These are phyloP conservation scores for Odontarrhena argentea DNA, from an alignment of 345 rosid genomes.

Conservation along the genomic window DNA sequence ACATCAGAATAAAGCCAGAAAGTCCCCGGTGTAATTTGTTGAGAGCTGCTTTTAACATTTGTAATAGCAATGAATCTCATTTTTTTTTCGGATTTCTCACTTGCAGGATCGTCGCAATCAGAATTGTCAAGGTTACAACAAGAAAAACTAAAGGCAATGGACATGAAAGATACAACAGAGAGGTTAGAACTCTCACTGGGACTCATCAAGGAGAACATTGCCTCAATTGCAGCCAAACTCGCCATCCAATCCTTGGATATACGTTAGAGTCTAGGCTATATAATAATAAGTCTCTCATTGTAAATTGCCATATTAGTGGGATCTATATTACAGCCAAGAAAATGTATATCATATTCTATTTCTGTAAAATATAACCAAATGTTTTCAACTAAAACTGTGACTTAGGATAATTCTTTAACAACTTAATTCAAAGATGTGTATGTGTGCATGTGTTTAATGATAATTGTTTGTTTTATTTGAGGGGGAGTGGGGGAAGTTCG, in stretches of 20 bases:
- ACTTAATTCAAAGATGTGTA: too few relatives aligned
- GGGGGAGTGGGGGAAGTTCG: too few relatives aligned
- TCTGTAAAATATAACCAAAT: too few relatives aligned
- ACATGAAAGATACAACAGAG: constrained; percentile 54
- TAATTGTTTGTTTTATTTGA: too few relatives aligned
- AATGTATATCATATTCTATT: not conserved
- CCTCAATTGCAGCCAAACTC: constrained; percentile 75
- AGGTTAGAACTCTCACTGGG: constrained; percentile 62
- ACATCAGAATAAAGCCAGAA: not conserved
- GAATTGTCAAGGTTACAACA: constrained; percentile 64
- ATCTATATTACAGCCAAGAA: not conserved
- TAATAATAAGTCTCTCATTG: constrained; percentile 15
- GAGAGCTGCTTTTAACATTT: not conserved
- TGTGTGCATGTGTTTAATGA: too few relatives aligned
- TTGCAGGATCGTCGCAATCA: constrained; percentile 60
- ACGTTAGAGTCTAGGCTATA: constrained; percentile 7
- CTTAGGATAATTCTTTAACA: too few relatives aligned
- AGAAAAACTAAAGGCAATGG: constrained; percentile 68
- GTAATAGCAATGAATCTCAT: not conserved
- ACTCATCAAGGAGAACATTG: constrained; percentile 56
- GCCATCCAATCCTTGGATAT: constrained; percentile 73
- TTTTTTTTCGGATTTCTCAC: not conserved
- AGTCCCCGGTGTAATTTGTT: not conserved
- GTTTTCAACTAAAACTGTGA: too few relatives aligned
- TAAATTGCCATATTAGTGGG: constrained; percentile 2